phyloP scores from a whole-genome alignment of 495 filamentous ascomycete species.

The Podospora pseudocomata region DNA sequence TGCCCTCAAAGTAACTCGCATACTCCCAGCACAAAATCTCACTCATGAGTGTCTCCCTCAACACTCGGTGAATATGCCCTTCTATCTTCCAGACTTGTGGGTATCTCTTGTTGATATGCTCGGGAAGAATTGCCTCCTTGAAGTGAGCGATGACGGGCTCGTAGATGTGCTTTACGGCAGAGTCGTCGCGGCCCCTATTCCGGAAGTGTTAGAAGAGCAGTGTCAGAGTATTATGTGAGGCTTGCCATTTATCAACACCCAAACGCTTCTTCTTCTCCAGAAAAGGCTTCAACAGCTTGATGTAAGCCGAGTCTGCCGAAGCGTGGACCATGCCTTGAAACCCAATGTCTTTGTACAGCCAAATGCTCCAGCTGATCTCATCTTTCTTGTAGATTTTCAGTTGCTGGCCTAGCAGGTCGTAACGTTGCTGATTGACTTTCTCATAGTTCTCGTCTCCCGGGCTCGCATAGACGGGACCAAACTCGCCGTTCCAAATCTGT shows the following conservation, averaged over 20 bases:
- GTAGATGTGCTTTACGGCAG: conserved; percentile 28
- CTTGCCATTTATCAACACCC: conserved; percentile 47
- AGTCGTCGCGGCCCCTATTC: conserved; percentile 44
- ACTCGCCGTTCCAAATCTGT: conserved; percentile 61
- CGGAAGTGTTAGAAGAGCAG: neutral
- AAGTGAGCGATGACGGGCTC: conserved; percentile 28
- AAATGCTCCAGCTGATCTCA: conserved; percentile 58
- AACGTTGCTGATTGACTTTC: conserved; percentile 50
- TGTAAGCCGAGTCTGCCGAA: conserved; percentile 47
- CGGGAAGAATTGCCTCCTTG: conserved; percentile 24
- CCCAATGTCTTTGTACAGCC: conserved; percentile 65
- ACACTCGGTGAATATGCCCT: conserved; percentile 49
- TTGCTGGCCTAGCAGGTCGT: conserved; percentile 54
- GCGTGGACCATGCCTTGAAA: conserved; percentile 61
- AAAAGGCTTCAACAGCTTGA: conserved; percentile 49
- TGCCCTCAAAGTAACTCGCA: conserved; percentile 55
- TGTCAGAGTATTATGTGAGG: neutral
- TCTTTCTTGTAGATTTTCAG: conserved; percentile 55
- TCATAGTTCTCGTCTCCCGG: conserved; percentile 38
- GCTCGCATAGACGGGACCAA: conserved; percentile 58
- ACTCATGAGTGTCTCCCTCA: conserved; percentile 53
- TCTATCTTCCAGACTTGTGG: conserved; percentile 56
- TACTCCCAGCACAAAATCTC: conserved; percentile 55
- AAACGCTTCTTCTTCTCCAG: conserved; percentile 53
- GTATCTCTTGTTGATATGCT: conserved; percentile 43